Evolutionary conservation across 345 rosid species (phyloP).

Genomic region (Camelina hispida): DNA sequence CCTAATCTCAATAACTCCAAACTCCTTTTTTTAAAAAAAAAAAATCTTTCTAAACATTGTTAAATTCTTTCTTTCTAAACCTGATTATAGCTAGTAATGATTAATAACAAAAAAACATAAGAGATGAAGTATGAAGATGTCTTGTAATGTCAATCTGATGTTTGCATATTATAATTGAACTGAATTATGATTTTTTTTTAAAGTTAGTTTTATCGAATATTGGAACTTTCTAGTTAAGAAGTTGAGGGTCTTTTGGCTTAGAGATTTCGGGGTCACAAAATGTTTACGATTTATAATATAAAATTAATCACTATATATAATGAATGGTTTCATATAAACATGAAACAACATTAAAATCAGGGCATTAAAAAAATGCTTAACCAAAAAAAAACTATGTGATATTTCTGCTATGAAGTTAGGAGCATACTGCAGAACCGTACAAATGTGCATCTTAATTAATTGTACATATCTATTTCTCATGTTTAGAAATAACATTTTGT

Average conservation of each 20-base stretch:
- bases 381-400: neutral
- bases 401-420: neutral
- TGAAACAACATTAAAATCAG: neutral
- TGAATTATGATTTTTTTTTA: neutral
- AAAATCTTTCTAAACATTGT: neutral
- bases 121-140: neutral
- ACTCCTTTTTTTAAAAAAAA: neutral
- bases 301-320: neutral
- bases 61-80: neutral
- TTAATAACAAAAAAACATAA: neutral
- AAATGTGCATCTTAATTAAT: neutral
- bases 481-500: constrained; percentile 2
- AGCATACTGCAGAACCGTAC: neutral
- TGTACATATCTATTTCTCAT: neutral
- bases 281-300: neutral
- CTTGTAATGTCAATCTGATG: neutral
- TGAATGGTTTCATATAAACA: neutral
- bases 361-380: no score
- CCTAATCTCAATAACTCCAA: constrained; percentile 30
- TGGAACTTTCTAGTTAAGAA: neutral
- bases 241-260: neutral
- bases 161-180: neutral
- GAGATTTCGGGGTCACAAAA: neutral
- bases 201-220: neutral
- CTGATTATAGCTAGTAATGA: constrained; percentile 3